These are phyloP conservation scores for Phytophthora kernoviae DNA, from an alignment of 352 stramenopile genomes.

Conservation along the genomic window DNA sequence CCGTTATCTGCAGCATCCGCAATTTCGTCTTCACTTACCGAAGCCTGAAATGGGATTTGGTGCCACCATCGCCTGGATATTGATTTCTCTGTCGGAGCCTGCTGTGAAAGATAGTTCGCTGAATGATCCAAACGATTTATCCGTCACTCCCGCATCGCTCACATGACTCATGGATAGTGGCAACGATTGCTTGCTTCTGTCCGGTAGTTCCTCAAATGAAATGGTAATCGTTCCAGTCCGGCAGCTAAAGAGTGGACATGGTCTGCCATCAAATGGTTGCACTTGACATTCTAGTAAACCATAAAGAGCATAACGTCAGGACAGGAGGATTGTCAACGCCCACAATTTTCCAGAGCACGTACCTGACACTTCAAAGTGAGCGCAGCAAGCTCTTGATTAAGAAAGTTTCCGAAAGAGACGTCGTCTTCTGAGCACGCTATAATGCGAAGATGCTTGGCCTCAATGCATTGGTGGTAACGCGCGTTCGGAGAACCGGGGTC, in stretches of 20 bases:
- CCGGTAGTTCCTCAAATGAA: conserved; percentile 81
- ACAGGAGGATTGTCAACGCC: neutral
- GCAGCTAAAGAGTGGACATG: conserved; percentile 83
- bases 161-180: conserved; percentile 43
- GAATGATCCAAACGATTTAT: conserved; percentile 39
- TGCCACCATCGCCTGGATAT: conserved; percentile 49
- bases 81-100: conserved; percentile 45
- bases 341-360: conserved; percentile 8
- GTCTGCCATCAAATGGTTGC: conserved; percentile 80
- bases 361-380: conserved; percentile 82
- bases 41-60: conserved; percentile 35
- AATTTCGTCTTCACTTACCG: conserved; percentile 27
- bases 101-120: conserved; percentile 35
- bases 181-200: conserved; percentile 51
- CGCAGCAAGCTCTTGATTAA: conserved; percentile 72
- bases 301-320: neutral
- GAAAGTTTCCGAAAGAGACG: conserved; percentile 83
- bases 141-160: conserved; percentile 29
- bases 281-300: conserved; percentile 69
- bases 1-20: conserved; percentile 25
- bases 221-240: conserved; percentile 73
- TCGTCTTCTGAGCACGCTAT: conserved; percentile 66
- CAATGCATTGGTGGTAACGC: conserved; percentile 75
- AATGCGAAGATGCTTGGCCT: conserved; percentile 73
- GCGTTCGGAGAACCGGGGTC: conserved; percentile 48